A percentile compares a stretch with the other conserved stretches of the same genome.
Conservation (phyloP, 768 basidiomycete genomes). For the Dioszegia hungarica region DNA sequence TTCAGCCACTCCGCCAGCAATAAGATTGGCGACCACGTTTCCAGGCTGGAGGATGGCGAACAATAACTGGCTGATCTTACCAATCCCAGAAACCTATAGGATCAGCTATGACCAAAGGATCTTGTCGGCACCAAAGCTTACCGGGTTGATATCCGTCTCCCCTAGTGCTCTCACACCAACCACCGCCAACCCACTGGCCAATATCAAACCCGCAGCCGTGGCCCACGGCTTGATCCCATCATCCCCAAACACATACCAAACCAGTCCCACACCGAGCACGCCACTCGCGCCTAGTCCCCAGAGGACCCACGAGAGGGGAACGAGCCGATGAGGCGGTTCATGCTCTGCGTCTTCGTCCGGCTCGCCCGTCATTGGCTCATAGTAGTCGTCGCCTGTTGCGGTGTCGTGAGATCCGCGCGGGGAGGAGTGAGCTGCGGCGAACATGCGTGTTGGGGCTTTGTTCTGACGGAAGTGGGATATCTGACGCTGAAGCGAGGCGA, state of each 20-base stretch:
- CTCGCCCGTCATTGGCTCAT: conserved; percentile 26
- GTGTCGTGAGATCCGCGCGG: conserved; percentile 10
- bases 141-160: conserved; percentile 75
- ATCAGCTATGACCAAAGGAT: too few relatives aligned
- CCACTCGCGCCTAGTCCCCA: conserved; percentile 63
- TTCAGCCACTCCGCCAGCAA: conserved; percentile 89
- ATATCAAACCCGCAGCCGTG: conserved; percentile 71
- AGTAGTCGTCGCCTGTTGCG: conserved; percentile 26
- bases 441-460: conserved; percentile 28
- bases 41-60: conserved; percentile 93
- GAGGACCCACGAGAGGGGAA: conserved; percentile 73
- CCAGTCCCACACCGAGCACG: conserved; percentile 65
- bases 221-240: conserved; percentile 96
- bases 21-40: conserved; percentile 94
- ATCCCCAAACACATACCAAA: conserved; percentile 82
- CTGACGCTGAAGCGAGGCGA: conserved; percentile 51
- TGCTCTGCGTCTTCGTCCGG: conserved; percentile 66
- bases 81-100: conserved; percentile 61
- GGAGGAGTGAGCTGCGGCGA: conserved; percentile 20
- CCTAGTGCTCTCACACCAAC: conserved; percentile 91
- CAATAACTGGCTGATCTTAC: conserved; percentile 88
- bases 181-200: conserved; percentile 78
- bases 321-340: conserved; percentile 63
- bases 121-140: too few relatives aligned
- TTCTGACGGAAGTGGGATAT: conserved; percentile 20